phyloP scores from a whole-genome alignment of 192 early-diverging fungal genomes.

The Coemansia sp. region DNA sequence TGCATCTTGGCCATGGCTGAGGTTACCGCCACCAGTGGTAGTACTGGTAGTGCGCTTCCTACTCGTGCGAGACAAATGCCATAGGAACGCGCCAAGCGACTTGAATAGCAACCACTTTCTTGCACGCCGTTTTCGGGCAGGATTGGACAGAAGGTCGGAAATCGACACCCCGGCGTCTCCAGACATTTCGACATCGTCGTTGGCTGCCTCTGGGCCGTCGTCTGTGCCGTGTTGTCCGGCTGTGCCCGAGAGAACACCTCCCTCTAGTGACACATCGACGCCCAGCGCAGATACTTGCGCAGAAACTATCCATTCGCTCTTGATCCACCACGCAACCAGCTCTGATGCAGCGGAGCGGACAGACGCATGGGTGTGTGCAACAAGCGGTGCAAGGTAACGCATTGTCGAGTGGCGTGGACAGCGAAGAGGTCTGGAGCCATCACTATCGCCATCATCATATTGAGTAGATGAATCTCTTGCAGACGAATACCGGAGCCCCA shows the following conservation, averaged over 20 bases:
- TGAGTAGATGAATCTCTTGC: background rate
- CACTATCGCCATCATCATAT: background rate
- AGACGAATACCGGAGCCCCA: background rate
- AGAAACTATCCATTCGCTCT: conserved; percentile 47
- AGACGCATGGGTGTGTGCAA: conserved; percentile 70
- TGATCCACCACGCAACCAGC: conserved; percentile 58
- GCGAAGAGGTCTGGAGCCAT: conserved; percentile 52
- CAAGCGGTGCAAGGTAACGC: conserved; percentile 62
- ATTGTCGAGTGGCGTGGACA: conserved; percentile 58
- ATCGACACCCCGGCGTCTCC: conserved; percentile 16
- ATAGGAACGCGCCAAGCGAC: conserved; percentile 38
- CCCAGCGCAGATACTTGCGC: conserved; percentile 30
- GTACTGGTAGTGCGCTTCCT: background rate
- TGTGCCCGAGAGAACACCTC: background rate
- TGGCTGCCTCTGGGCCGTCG: background rate
- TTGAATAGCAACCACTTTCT: conserved; percentile 34
- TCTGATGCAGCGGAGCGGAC: conserved; percentile 68
- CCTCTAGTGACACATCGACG: conserved; percentile 16
- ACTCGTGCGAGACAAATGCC: conserved; percentile 21
- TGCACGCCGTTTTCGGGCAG: conserved; percentile 13
- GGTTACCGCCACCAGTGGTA: background rate
- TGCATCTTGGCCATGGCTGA: background rate
- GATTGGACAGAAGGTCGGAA: conserved; percentile 6
- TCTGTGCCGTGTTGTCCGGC: conserved; percentile 8
- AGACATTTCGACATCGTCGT: conserved; percentile 16